Evolutionary conservation across 306 rosid genomes (phyloP).

Genomic region (Gastrolobium villosum): DNA sequence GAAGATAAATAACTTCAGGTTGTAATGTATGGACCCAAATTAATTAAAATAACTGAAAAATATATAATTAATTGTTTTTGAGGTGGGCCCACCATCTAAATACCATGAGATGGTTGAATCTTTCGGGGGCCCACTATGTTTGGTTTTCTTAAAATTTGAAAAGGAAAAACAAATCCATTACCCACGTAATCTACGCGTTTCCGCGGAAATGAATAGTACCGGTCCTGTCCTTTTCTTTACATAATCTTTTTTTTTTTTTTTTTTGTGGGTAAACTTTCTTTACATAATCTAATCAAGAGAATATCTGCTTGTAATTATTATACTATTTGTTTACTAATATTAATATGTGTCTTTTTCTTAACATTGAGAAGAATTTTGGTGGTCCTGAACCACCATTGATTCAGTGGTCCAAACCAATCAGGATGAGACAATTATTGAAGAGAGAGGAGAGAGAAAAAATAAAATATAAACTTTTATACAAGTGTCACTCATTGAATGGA

Average conservation of each 20-base stretch:
- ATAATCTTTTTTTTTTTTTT: not conserved
- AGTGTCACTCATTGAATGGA: no score
- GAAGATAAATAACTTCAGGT: slow-evolving; percentile 1
- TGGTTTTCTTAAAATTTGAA: slow-evolving; percentile 7
- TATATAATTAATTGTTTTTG: not conserved
- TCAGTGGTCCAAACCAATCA: no score
- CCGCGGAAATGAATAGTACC: slow-evolving; percentile 43
- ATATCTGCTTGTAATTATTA: not conserved
- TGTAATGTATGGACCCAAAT: slow-evolving; percentile 16
- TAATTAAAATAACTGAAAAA: not conserved
- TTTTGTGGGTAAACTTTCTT: no score
- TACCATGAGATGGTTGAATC: slow-evolving; percentile 5
- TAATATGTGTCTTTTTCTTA: not conserved
- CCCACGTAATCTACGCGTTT: slow-evolving; percentile 55
- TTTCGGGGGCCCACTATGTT: slow-evolving; percentile 33
- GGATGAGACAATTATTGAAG: no score
- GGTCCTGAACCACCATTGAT: no score
- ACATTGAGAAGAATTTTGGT: no score
- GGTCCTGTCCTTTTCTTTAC: not conserved
- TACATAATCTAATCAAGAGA: not conserved
- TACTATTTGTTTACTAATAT: not conserved
- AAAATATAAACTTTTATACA: no score
- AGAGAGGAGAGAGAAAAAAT: no score
- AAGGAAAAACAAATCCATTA: not conserved
- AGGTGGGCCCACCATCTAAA: slow-evolving; percentile 13